These are phyloP conservation scores for Flammula alnicola DNA, from an alignment of 1,284 basidiomycete species.

Conservation along the genomic window DNA sequence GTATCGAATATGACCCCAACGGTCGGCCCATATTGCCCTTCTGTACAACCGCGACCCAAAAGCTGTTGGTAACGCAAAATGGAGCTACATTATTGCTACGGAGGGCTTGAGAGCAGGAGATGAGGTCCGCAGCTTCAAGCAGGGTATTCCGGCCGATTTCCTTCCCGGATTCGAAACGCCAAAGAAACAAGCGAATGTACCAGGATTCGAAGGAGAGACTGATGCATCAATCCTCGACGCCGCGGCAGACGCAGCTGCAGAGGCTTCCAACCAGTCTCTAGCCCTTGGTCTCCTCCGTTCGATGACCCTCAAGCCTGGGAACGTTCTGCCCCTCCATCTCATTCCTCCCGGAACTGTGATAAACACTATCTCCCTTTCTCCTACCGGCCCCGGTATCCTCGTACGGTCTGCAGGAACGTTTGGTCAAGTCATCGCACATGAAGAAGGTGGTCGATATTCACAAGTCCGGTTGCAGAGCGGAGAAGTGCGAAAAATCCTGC, in stretches of 20 bases:
- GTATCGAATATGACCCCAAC: slow-evolving; percentile 98
- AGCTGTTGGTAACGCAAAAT: slow-evolving; percentile 53
- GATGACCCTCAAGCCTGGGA: slow-evolving; percentile 87
- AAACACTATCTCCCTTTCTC: slow-evolving; percentile 83
- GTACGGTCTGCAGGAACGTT: slow-evolving; percentile 91
- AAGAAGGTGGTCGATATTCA: slow-evolving; percentile 70
- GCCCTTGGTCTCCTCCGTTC: slow-evolving; percentile 89
- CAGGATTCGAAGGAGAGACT: slow-evolving; percentile 15
- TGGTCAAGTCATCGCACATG: slow-evolving; percentile 82
- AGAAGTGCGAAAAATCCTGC: slow-evolving; percentile 87
- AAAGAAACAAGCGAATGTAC: not conserved
- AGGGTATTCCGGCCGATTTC: slow-evolving; percentile 79
- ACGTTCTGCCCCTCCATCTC: slow-evolving; percentile 90
- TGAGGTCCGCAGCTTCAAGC: slow-evolving; percentile 85
- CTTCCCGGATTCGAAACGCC: slow-evolving; percentile 62
- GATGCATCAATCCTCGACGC: slow-evolving; percentile 21
- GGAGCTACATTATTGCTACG: slow-evolving; percentile 91
- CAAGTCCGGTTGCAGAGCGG: slow-evolving; percentile 92
- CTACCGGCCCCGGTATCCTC: slow-evolving; percentile 80
- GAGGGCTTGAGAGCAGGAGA: slow-evolving; percentile 91
- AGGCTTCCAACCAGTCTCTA: slow-evolving; percentile 60
- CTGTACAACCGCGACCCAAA: slow-evolving; percentile 63
- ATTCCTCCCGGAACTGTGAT: slow-evolving; percentile 93
- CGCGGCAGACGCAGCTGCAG: slow-evolving; percentile 18
- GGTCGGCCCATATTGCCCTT: slow-evolving; percentile 94